These are phyloP conservation scores for Leccinum subgranulosum DNA, from an alignment of 768 basidiomycete species.

Conservation along the genomic window DNA sequence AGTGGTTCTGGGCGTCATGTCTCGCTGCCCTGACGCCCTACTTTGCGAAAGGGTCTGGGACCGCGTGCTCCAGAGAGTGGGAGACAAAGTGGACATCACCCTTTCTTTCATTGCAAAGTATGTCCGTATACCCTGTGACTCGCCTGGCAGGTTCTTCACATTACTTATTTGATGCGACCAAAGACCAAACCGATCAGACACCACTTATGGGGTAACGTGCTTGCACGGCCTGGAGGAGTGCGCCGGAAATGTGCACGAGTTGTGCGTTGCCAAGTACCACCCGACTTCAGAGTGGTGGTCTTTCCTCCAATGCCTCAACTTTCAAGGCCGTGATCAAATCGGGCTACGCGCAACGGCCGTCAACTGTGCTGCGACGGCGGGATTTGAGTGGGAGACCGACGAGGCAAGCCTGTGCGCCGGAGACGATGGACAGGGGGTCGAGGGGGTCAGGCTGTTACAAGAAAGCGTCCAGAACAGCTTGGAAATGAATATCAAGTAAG, in stretches of 20 bases:
- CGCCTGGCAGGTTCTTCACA: neutral
- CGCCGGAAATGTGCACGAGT: conserved; percentile 83
- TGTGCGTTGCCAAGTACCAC: conserved; percentile 70
- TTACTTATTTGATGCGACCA: conserved; percentile 7
- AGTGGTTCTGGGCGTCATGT: conserved; percentile 61
- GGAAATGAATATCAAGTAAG: conserved; percentile 57
- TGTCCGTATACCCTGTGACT: conserved; percentile 26
- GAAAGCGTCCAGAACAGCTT: conserved; percentile 49
- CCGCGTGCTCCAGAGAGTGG: conserved; percentile 59
- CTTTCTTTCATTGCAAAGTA: conserved; percentile 76
- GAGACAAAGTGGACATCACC: conserved; percentile 62
- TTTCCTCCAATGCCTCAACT: conserved; percentile 81
- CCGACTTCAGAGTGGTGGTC: conserved; percentile 69
- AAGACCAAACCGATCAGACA: conserved; percentile 62
- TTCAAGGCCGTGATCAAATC: conserved; percentile 53
- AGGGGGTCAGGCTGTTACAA: conserved; percentile 63
- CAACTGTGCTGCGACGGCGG: conserved; percentile 59
- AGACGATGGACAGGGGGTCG: conserved; percentile 52
- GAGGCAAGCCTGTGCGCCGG: conserved; percentile 58
- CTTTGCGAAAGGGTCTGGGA: conserved; percentile 79
- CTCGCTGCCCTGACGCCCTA: conserved; percentile 77
- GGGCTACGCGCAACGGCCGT: conserved; percentile 63
- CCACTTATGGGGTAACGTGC: conserved; percentile 77
- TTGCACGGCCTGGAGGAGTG: conserved; percentile 82
- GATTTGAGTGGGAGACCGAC: conserved; percentile 67